These are phyloP conservation scores for Macrotyloma uniflorum DNA, from an alignment of 306 rosid species.

Conservation along the genomic window DNA sequence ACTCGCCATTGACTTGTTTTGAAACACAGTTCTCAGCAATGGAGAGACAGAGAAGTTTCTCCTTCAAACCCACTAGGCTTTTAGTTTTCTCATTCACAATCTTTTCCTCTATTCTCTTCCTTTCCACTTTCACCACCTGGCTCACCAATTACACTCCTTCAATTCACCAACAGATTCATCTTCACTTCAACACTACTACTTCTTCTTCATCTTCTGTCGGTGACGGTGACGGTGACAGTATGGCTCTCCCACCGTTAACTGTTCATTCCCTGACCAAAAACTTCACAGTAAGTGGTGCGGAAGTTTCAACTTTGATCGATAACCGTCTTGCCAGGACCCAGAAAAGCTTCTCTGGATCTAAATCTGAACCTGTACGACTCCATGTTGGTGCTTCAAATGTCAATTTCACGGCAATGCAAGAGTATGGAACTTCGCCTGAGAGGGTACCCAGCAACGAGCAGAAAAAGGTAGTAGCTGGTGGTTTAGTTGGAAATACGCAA, in stretches of 20 bases:
- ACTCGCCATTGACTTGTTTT: constrained; percentile 26
- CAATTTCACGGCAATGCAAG: constrained; percentile 42
- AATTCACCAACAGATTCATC: constrained; percentile 42
- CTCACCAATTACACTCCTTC: constrained; percentile 55
- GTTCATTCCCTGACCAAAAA: constrained; percentile 45
- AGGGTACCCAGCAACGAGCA: constrained; percentile 10
- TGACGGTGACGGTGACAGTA: constrained; percentile 11
- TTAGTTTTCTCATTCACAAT: constrained; percentile 69
- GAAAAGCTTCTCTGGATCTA: constrained; percentile 44
- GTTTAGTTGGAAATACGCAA: constrained; percentile 29
- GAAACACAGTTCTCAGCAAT: constrained; percentile 37
- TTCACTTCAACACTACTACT: constrained; percentile 57
- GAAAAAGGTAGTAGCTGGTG: constrained; percentile 29
- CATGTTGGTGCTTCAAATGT: constrained; percentile 33
- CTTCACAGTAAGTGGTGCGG: constrained; percentile 41
- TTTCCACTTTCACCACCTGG: constrained; percentile 67
- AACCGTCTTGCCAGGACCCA: constrained; percentile 46
- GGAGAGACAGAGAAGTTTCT: constrained; percentile 87
- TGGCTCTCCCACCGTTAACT: constrained; percentile 41
- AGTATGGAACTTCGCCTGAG: constrained; percentile 25
- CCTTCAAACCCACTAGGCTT: constrained; percentile 75
- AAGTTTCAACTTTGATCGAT: constrained; percentile 45
- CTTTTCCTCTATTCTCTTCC: constrained; percentile 65
- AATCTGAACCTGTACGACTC: constrained; percentile 42
- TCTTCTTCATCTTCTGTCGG: not conserved